These are phyloP conservation scores for Solanum corneliomulleri DNA, from an alignment of 257 asterid species.

Conservation along the genomic window DNA sequence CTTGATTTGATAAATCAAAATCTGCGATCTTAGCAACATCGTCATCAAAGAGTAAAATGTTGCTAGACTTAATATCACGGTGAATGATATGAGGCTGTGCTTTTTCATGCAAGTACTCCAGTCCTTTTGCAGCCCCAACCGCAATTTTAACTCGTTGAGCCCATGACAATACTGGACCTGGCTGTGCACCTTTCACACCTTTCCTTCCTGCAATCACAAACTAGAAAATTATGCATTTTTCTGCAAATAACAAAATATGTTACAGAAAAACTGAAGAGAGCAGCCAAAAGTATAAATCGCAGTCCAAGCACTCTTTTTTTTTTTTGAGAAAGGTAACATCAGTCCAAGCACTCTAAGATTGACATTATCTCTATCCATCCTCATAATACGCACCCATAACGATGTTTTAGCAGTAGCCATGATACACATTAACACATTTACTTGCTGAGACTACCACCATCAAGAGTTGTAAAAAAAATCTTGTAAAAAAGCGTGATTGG, in stretches of 20 bases:
- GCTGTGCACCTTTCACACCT: slow-evolving; percentile 94
- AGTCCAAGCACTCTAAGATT: background rate
- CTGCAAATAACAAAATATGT: background rate
- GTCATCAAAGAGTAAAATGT: slow-evolving; percentile 66
- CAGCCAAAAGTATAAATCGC: background rate
- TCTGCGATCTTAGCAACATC: slow-evolving; percentile 80
- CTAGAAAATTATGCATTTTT: background rate
- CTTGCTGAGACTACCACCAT: background rate
- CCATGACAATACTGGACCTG: slow-evolving; percentile 91
- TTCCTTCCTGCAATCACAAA: slow-evolving; percentile 43
- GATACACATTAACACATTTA: background rate
- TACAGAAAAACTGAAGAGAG: background rate
- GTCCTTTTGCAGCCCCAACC: slow-evolving; percentile 83
- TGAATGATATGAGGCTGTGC: slow-evolving; percentile 71
- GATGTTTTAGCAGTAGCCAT: background rate
- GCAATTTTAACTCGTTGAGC: slow-evolving; percentile 82
- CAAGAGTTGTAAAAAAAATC: background rate
- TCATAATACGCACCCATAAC: background rate
- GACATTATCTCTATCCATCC: background rate
- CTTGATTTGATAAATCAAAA: slow-evolving; percentile 81
- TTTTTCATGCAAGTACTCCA: slow-evolving; percentile 78
- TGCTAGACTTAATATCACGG: slow-evolving; percentile 91
- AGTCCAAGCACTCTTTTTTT: background rate
- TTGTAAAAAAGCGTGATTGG: background rate
- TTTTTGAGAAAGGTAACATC: too few species aligned